Percentiles rank a stretch among this genome's conserved stretches.
phyloP scores from a whole-genome alignment of 2,329 filamentous ascomycete species.

The Elsinoe arachidis region DNA sequence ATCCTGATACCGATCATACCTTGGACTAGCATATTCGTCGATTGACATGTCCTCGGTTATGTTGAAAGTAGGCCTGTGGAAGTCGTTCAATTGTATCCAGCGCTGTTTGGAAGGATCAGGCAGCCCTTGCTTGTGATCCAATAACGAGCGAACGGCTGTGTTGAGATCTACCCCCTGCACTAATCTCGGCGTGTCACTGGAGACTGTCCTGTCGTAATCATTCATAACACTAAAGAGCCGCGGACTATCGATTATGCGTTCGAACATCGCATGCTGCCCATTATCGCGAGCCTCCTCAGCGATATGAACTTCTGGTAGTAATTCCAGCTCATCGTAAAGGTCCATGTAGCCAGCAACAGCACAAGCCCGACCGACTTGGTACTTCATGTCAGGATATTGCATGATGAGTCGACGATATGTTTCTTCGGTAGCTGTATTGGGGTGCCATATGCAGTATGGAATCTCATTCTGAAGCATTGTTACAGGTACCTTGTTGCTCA shows the following conservation, averaged over 20 bases:
- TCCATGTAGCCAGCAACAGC: conserved; percentile 32
- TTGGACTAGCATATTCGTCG: conserved; percentile 14
- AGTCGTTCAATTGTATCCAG: background rate
- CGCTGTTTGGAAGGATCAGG: background rate
- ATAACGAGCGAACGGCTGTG: conserved; percentile 25
- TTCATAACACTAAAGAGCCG: conserved; percentile 30
- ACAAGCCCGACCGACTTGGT: conserved; percentile 34
- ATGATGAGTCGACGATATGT: conserved; percentile 30
- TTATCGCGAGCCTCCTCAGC: conserved; percentile 34
- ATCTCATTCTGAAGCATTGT: conserved; percentile 20
- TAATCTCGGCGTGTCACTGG: conserved; percentile 5
- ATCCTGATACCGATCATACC: conserved; percentile 13
- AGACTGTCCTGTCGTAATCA: conserved; percentile 24
- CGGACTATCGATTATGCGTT: conserved; percentile 23
- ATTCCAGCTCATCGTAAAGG: conserved; percentile 31
- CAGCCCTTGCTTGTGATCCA: conserved; percentile 19
- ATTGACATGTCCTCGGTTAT: conserved; percentile 27
- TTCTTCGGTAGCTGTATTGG: conserved; percentile 29
- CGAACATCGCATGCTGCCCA: conserved; percentile 16
- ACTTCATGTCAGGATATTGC: conserved; percentile 26
- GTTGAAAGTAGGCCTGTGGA: conserved; percentile 20
- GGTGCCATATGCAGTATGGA: conserved; percentile 39
- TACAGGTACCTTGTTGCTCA: conserved; percentile 30
- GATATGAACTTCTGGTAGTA: conserved; percentile 33
- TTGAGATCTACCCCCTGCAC: conserved; percentile 23